Conservation (phyloP, 208 protist genomes). For the Entamoeba invadens region DNA sequence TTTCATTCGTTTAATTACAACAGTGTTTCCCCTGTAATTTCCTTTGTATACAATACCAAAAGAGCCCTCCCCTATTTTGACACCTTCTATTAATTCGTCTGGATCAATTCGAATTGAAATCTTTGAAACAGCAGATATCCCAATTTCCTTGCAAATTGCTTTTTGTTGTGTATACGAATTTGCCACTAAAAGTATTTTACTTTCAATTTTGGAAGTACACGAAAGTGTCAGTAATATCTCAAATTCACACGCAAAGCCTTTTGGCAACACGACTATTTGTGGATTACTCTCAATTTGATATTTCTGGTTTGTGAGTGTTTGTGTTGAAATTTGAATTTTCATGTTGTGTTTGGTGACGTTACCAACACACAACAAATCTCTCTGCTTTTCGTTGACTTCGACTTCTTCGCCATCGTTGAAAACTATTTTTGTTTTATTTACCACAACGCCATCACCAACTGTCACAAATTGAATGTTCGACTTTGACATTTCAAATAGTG, state of each 20-base stretch:
- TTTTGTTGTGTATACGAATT: not conserved
- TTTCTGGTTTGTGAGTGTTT: not conserved
- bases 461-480: not conserved
- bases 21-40: conserved; percentile 23
- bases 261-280: not conserved
- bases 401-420: not conserved
- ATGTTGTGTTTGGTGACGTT: not conserved
- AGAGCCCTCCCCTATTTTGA: conserved; percentile 18
- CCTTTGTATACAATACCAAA: conserved; percentile 7
- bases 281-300: not conserved
- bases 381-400: not conserved
- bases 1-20: conserved; percentile 24
- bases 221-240: not conserved
- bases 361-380: not conserved
- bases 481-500: not conserved
- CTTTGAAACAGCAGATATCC: not conserved
- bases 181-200: not conserved
- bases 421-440: not conserved
- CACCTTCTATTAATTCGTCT: not conserved
- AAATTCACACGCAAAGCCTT: not conserved
- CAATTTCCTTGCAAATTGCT: not conserved
- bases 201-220: not conserved
- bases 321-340: not conserved
- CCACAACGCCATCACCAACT: not conserved
- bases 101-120: not conserved